These are phyloP conservation scores for Fistulifera pelliculosa DNA, from an alignment of 108 stramenopile species.

Conservation along the genomic window DNA sequence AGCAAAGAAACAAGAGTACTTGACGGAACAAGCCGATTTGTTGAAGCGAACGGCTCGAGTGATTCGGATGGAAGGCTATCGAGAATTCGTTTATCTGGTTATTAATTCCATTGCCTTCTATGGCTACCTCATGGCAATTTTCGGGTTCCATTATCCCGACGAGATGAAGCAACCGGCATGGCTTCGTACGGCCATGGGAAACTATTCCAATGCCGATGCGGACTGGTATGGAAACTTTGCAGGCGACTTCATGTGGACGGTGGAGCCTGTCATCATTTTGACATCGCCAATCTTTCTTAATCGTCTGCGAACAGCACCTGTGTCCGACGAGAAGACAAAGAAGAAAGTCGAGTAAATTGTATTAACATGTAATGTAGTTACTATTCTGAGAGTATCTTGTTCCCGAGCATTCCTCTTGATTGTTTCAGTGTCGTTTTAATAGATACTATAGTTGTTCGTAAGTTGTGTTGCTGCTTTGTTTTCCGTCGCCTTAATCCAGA, in stretches of 20 bases:
- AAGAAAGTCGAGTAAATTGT: neutral
- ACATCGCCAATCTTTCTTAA: conserved; percentile 1
- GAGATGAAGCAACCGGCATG: conserved; percentile 38
- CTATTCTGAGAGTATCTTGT: no score
- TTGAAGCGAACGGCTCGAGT: conserved; percentile 15
- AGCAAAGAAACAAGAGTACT: conserved; percentile 9
- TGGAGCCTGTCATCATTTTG: conserved; percentile 69
- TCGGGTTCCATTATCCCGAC: conserved; percentile 53
- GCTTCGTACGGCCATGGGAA: conserved; percentile 36
- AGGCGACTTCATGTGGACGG: conserved; percentile 86
- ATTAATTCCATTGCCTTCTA: conserved; percentile 84
- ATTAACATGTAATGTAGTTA: no score
- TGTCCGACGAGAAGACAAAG: neutral
- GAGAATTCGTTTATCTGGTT: conserved; percentile 69
- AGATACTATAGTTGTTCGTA: no score
- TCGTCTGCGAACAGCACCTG: no score
- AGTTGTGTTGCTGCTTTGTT: no score
- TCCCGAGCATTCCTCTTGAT: no score
- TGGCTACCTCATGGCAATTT: conserved; percentile 54
- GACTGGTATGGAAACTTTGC: conserved; percentile 83
- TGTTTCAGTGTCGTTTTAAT: no score
- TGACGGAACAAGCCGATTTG: conserved; percentile 4
- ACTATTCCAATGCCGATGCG: conserved; percentile 49
- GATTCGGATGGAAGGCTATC: conserved; percentile 45
- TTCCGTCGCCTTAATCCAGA: no score